These are phyloP conservation scores for Cystobasidium ongulense DNA, from an alignment of 768 basidiomycete genomes.

Conservation along the genomic window DNA sequence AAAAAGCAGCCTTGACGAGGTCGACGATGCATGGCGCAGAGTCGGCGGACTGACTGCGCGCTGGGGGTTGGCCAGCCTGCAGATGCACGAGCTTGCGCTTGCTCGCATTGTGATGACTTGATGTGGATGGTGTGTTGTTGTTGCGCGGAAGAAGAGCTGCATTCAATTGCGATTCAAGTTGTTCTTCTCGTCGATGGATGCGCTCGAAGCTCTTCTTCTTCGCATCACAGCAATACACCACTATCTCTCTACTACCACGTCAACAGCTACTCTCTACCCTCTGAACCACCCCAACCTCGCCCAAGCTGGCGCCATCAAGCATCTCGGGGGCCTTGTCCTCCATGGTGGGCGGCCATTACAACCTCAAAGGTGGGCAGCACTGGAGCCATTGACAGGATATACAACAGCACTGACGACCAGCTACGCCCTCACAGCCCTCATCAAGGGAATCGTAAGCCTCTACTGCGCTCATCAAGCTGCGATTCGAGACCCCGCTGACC, in stretches of 20 bases:
- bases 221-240: no score
- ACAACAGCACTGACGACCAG: not conserved
- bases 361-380: slow-evolving; percentile 5
- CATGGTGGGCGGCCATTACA: slow-evolving; percentile 10
- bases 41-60: not conserved
- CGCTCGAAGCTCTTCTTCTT: no score
- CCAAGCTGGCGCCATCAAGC: not conserved
- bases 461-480: not conserved
- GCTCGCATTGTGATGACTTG: not conserved
- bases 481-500: not conserved
- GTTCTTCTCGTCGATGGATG: no score
- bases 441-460: slow-evolving; percentile 34
- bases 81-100: slow-evolving; percentile 8
- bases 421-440: slow-evolving; percentile 22
- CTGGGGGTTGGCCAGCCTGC: not conserved
- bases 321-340: not conserved
- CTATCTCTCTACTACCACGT: no score
- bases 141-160: not conserved
- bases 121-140: not conserved
- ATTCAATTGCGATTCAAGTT: no score
- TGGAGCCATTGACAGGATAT: not conserved
- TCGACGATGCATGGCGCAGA: not conserved
- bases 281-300: not conserved
- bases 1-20: not conserved
- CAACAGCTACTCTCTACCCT: not conserved